Conservation (phyloP, 1,284 basidiomycete species). For the Apiotrichum sp. region DNA sequence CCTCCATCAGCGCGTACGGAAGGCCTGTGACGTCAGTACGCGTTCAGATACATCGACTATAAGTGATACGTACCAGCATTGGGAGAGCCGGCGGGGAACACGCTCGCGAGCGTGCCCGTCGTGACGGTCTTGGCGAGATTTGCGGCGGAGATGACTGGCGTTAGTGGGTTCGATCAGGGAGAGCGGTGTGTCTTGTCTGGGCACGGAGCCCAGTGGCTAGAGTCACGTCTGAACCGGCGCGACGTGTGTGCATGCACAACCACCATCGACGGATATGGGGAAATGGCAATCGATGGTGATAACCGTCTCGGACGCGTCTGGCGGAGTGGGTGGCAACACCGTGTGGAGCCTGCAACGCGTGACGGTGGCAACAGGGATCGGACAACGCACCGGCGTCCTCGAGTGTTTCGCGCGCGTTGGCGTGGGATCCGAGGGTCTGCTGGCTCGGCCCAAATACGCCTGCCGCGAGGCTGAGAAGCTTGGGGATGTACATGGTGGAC, state of each 20-base stretch:
- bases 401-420: constrained; percentile 22
- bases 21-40: constrained; percentile 44
- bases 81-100: constrained; percentile 29
- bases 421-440: not conserved
- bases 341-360: too few species aligned
- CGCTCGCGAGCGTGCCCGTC: constrained; percentile 39
- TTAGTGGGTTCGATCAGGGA: not conserved
- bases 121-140: constrained; percentile 16
- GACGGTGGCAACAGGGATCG: not conserved
- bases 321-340: too few species aligned
- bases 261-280: too few species aligned
- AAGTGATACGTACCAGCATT: constrained; percentile 26
- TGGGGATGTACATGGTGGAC: constrained; percentile 6
- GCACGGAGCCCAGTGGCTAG: too few species aligned
- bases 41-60: not conserved
- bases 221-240: too few species aligned
- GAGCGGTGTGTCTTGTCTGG: too few species aligned
- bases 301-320: too few species aligned
- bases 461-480: not conserved
- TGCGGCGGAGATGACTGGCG: constrained; percentile 6
- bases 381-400: constrained; percentile 24
- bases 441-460: constrained; percentile 1
- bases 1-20: constrained; percentile 60
- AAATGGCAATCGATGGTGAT: too few species aligned
- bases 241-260: too few species aligned